Conservation (phyloP, 495 filamentous ascomycete genomes). For the Penicillium soppii region DNA sequence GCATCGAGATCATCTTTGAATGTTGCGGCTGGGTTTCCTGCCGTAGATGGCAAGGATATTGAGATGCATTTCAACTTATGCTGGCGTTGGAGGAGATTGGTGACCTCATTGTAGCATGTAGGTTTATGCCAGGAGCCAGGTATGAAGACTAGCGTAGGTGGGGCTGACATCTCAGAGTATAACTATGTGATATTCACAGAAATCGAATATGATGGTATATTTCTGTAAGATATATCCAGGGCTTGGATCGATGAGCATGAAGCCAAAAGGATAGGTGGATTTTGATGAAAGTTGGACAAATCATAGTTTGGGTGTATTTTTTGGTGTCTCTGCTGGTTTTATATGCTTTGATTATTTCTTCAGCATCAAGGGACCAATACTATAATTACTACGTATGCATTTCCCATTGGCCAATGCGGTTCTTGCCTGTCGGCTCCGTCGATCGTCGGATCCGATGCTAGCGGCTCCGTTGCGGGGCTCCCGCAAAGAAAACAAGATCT, state of each 20-base stretch:
- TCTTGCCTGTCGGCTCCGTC: neutral
- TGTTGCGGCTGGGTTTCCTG: constrained; percentile 34
- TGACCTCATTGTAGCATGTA: constrained; percentile 37
- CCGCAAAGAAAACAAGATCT: neutral
- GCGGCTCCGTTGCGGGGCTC: neutral
- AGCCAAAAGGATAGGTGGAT: no score
- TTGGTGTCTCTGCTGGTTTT: no score
- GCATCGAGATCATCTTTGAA: constrained; percentile 37
- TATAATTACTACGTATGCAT: no score
- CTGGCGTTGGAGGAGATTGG: constrained; percentile 31
- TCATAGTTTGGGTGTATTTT: no score
- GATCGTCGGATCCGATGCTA: neutral
- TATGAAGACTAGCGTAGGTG: constrained; percentile 45
- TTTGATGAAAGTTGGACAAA: no score
- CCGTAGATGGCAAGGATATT: constrained; percentile 36
- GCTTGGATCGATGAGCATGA: no score
- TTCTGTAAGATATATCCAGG: neutral
- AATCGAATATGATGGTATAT: neutral
- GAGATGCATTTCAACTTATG: constrained; percentile 24
- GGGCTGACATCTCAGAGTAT: constrained; percentile 5
- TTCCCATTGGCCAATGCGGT: no score
- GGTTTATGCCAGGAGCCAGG: constrained; percentile 51
- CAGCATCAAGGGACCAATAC: no score
- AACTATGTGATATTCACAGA: neutral
- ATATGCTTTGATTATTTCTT: no score